phyloP scores from a whole-genome alignment of 2,329 filamentous ascomycete genomes.

The Nannizziopsis barbatae region DNA sequence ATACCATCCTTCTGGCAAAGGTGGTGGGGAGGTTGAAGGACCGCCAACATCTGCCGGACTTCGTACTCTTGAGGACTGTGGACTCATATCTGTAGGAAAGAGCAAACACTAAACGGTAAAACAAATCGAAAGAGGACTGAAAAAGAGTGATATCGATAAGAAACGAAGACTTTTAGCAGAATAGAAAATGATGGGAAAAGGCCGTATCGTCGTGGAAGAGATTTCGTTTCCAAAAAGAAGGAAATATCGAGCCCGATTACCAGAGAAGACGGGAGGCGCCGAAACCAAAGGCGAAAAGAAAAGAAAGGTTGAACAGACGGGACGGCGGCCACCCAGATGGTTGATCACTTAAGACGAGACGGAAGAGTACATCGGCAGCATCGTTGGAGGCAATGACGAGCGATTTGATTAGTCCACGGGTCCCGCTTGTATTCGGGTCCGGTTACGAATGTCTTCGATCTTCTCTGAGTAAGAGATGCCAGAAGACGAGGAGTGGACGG shows the following conservation, averaged over 20 bases:
- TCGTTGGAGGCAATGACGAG: background rate
- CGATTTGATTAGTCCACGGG: constrained; percentile 14
- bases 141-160: background rate
- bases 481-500: no score
- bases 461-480: background rate
- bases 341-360: constrained; percentile 5
- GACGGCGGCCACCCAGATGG: constrained; percentile 6
- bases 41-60: constrained; percentile 30
- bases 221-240: background rate
- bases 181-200: background rate
- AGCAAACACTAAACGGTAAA: background rate
- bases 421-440: background rate
- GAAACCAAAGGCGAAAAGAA: constrained; percentile 1
- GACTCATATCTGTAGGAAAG: constrained; percentile 12
- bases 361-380: constrained; percentile 6
- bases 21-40: constrained; percentile 29
- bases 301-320: background rate
- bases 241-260: background rate
- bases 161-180: no score
- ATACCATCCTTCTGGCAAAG: constrained; percentile 32
- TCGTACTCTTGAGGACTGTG: constrained; percentile 15
- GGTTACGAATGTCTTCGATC: background rate
- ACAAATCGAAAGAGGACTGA: background rate
- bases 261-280: background rate
- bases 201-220: background rate